phyloP scores from a whole-genome alignment of 441 rosid species.

The Aquilaria agallochum region DNA sequence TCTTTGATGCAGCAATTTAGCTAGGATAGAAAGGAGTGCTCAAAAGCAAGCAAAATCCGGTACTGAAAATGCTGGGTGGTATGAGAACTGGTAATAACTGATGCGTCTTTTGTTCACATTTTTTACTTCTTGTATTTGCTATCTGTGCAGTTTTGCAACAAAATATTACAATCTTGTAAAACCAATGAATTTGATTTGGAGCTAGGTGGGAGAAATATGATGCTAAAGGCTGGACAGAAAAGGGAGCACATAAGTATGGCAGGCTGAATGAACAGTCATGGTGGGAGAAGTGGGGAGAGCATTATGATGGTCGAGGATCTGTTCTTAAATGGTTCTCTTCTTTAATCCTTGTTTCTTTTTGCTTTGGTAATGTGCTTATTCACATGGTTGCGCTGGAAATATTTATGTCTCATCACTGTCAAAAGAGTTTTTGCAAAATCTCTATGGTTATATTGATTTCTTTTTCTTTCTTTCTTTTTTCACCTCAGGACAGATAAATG shows the following conservation, averaged over 20 bases:
- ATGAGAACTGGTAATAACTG: slow-evolving; percentile 88
- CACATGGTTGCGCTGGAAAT: too few species aligned
- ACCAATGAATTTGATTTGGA: slow-evolving; percentile 17
- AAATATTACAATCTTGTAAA: not conserved
- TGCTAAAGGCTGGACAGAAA: slow-evolving; percentile 99
- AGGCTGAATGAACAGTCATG: slow-evolving; percentile 95
- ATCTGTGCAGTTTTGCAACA: not conserved
- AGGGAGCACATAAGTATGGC: slow-evolving; percentile 97
- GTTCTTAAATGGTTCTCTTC: slow-evolving; percentile 84
- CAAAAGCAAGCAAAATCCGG: slow-evolving; percentile 99
- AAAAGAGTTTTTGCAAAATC: too few species aligned
- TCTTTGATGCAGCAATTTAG: slow-evolving; percentile 67
- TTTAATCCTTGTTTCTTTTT: slow-evolving; percentile 9
- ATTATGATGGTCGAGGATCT: slow-evolving; percentile 96
- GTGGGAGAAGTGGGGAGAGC: slow-evolving; percentile 99
- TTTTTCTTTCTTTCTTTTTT: slow-evolving; percentile 6
- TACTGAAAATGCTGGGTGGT: slow-evolving; percentile 96
- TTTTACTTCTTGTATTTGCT: not conserved
- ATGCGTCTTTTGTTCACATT: not conserved
- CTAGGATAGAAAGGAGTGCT: slow-evolving; percentile 98
- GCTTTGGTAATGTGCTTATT: not conserved
- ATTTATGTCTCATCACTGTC: too few species aligned
- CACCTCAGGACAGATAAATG: slow-evolving; percentile 98
- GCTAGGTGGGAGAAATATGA: slow-evolving; percentile 99
- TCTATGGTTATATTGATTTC: too few species aligned